Evolutionary conservation across 371 early-diverging fungal species (phyloP), one percentile per base, ranked within the genome.

Genomic region (Syncephalastrum sp.): DNA sequence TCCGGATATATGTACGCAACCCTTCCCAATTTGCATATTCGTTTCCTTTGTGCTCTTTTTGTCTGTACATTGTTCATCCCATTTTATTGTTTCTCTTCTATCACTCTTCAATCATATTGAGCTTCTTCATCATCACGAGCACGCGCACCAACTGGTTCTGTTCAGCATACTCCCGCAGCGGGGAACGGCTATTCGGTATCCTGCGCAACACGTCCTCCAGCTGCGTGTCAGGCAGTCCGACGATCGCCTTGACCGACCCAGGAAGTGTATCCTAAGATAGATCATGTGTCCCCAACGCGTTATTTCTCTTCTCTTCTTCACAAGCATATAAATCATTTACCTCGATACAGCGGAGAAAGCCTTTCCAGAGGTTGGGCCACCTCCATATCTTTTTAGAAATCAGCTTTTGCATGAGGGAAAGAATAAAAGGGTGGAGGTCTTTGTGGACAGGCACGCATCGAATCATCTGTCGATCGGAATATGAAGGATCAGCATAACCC

Each of bases 271-370:
- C 64, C 79, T 83, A 56, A 27, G 42, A 59, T 19, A 21, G 29
- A 15, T 27, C 17, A 48, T 42, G 15, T 38, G 17, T 44, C 43
- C 15, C 15, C 42, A 54, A 16, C 7, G 7, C 4, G 14, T 38
- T 3, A 21, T 47, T 16, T 38, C 42, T 25, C 29, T 21, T 23
- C 33, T 5, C 19, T 13, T 16, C 29, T 23, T 14, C 4, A 46
- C 21, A 21, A 21, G 2, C 21, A 21, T 21, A 21, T 21, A 21
- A 21, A 21, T 19, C 27, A 33, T 43, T 42, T 68, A 64, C 68
- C 65, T 72, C 77, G 48, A 79, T 80, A 60, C 87, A 89, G 15
- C 82, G 75, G n/a, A 90, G 77, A 68, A 92, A 92, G 16, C 92
- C 92, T 58, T 87, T 84, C 91, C 92, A 91, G 2, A 92, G 72